Conservation (phyloP, 2,329 filamentous ascomycete species). For the Lachnellula cervina region DNA sequence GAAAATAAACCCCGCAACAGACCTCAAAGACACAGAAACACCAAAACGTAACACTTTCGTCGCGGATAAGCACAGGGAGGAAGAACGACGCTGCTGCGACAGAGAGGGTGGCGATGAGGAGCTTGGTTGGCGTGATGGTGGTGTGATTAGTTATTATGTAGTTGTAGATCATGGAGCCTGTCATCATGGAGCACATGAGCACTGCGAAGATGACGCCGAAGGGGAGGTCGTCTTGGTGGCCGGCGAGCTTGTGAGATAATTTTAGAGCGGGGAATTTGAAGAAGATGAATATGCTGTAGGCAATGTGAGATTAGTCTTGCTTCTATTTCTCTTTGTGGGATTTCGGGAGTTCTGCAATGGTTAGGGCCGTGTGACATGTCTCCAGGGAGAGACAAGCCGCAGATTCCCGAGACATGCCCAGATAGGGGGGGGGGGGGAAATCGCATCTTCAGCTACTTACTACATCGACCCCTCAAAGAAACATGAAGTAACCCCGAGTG, state of each 20-base stretch:
- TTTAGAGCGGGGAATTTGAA: slow-evolving; percentile 53
- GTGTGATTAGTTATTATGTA: slow-evolving; percentile 9
- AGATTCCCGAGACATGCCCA: no score
- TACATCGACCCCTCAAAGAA: slow-evolving; percentile 58
- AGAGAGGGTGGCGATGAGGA: slow-evolving; percentile 35
- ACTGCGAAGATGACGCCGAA: slow-evolving; percentile 51
- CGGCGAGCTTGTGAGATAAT: slow-evolving; percentile 33
- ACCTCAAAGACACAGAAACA: slow-evolving; percentile 52
- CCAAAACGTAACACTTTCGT: slow-evolving; percentile 46
- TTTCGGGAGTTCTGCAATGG: no score
- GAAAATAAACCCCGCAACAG: slow-evolving; percentile 53
- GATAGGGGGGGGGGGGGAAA: no score
- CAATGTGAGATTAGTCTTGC: no score
- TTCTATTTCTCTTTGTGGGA: no score
- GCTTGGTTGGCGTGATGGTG: slow-evolving; percentile 13
- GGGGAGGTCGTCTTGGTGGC: slow-evolving; percentile 33
- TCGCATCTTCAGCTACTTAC: no score
- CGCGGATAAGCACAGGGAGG: slow-evolving; percentile 38
- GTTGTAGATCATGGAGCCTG: slow-evolving; percentile 50
- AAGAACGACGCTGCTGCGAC: slow-evolving; percentile 36
- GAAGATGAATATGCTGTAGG: slow-evolving; percentile 47
- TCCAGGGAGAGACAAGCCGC: no score
- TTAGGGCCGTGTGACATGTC: no score
- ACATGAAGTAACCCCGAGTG: slow-evolving; percentile 46
- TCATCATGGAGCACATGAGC: slow-evolving; percentile 55